Evolutionary conservation across 192 early-diverging fungal genomes (phyloP).

Genomic region (Blastocladiella britannica): DNA sequence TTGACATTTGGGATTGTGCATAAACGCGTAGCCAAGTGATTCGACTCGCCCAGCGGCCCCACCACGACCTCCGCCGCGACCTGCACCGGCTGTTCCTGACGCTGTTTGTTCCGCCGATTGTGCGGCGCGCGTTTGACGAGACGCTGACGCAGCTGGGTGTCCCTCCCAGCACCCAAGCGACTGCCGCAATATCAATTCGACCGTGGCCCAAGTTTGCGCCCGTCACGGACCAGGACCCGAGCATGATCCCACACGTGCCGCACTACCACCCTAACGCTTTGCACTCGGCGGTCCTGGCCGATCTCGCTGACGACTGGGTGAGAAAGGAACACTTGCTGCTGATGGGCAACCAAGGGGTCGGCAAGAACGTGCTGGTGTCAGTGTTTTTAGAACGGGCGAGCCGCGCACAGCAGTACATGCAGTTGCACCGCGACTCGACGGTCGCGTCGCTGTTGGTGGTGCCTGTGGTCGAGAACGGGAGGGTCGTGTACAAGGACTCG

Average conservation of each 20-base stretch:
- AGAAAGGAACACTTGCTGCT: constrained; percentile 54
- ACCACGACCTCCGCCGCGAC: constrained; percentile 14
- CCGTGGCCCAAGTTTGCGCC: background rate
- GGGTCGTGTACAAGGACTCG: constrained; percentile 48
- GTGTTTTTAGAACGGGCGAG: constrained; percentile 49
- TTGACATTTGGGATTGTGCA: too few relatives aligned
- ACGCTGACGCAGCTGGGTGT: constrained; percentile 10
- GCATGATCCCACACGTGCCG: background rate
- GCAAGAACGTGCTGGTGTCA: constrained; percentile 40
- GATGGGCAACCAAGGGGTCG: constrained; percentile 65
- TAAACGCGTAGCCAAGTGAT: constrained; percentile 17
- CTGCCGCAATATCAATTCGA: too few relatives aligned
- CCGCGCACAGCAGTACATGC: constrained; percentile 55
- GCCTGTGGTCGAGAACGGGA: constrained; percentile 46
- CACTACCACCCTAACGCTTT: constrained; percentile 50
- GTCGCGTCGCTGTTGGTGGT: constrained; percentile 53
- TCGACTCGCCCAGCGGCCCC: constrained; percentile 15
- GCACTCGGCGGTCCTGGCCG: constrained; percentile 44
- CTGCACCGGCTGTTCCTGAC: constrained; percentile 14
- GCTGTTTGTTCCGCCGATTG: constrained; percentile 15
- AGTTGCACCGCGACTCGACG: constrained; percentile 57
- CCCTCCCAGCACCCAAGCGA: background rate
- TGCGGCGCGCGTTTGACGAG: constrained; percentile 21
- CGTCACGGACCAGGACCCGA: background rate
- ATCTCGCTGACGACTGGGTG: constrained; percentile 28